Base-by-base conservation (phyloP, 2,329 filamentous ascomycete species). In the Aspergillus neotritici region DNA sequence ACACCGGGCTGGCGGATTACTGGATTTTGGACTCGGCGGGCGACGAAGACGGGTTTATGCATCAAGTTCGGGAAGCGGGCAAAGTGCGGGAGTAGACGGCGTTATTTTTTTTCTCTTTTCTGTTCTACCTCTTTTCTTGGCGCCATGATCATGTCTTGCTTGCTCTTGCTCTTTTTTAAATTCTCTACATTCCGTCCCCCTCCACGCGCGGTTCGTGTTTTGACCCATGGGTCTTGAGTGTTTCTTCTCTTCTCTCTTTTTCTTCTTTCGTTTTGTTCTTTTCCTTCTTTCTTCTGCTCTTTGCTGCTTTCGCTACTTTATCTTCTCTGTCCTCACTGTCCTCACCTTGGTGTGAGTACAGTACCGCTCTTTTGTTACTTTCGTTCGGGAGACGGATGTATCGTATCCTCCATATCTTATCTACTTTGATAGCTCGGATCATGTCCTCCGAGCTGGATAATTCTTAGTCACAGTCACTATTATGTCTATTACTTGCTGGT, bases 31-130 rank as follows among this genome's bases (percentile, higher is more conserved):
- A 59, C 28, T 48, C 61, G 32, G 56, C 62, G 14, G 64, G 67
- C 10, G 54, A 67, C 46, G 67, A 69, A 41, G 66, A 71, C 44
- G 62, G 61, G 15, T 71, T 71, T 48, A 67, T 71, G 51, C 55
- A 59, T 37, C 65, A 67, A 39, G 65, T 71, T 21, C 57, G 66
- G 16, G 65, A 70, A 44, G 68, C 68, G 33, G 68, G 68, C 17
- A 70, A 67, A 43, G 63, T 69, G 17, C 61, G 60, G 39, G 12
- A 46, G 33, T 48, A 48, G 17, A 13, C 33, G 29, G 25, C 33
- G 42, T 15, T 39, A 14, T 34, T 25, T 31, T 5, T 21, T 30
- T 38, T 4, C 4, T 28, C 4, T 34, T 16, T n/a, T n/a, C n/a
- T n/a, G 17, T 35, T 32, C 25, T 36, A 33, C 33, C 11, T 21